Evolutionary conservation across 345 rosid genomes (phyloP).

Genomic region (Capsella bursapastoris): DNA sequence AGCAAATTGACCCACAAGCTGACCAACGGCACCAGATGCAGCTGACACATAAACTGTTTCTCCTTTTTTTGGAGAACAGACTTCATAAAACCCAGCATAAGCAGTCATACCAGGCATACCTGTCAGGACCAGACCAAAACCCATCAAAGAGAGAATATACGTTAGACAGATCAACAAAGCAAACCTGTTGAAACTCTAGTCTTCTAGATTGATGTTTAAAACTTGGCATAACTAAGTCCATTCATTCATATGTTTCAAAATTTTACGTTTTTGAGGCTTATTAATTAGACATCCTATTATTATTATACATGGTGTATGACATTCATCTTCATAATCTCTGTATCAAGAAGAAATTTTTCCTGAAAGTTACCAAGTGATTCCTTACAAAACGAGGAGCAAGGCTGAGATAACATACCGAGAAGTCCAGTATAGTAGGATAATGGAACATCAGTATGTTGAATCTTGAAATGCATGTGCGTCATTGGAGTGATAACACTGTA

Average conservation of each 20-base stretch:
- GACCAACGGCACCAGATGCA: slow-evolving; percentile 65
- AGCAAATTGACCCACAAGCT: slow-evolving; percentile 61
- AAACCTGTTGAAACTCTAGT: slow-evolving; percentile 5
- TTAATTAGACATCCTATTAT: background rate
- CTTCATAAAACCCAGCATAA: slow-evolving; percentile 52
- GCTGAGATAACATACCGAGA: slow-evolving; percentile 50
- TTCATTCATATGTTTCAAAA: background rate
- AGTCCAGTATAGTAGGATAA: slow-evolving; percentile 70
- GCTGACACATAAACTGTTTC: slow-evolving; percentile 56
- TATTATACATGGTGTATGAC: background rate
- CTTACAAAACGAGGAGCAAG: slow-evolving; percentile 9
- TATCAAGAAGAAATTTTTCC: background rate
- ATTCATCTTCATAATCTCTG: slow-evolving; percentile 8
- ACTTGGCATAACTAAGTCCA: background rate
- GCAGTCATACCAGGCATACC: slow-evolving; percentile 65
- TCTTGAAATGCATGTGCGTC: slow-evolving; percentile 49
- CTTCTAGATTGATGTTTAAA: background rate
- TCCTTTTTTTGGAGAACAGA: slow-evolving; percentile 55
- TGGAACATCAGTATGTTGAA: slow-evolving; percentile 56
- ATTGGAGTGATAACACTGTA: slow-evolving; percentile 50
- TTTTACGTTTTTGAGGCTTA: no score
- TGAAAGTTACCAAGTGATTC: slow-evolving; percentile 6
- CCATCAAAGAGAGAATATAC: background rate
- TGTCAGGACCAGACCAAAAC: slow-evolving; percentile 18
- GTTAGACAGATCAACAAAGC: background rate